A percentile compares a stretch with the other conserved stretches of the same genome.
Conservation (phyloP, 75 land plant species). For the Picea sitchensis region DNA sequence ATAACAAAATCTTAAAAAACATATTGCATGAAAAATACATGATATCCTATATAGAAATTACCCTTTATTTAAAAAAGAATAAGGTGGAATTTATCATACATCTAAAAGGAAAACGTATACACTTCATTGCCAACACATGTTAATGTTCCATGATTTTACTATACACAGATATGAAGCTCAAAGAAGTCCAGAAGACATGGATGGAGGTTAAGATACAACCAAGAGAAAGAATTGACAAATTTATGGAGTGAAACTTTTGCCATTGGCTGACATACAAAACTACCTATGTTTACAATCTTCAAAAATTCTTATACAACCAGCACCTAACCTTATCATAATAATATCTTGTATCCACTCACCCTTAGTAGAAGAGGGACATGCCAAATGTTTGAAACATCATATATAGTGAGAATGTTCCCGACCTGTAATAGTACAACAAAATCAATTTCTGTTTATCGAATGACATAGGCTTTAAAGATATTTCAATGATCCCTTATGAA, state of each 20-base stretch:
- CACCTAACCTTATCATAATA: background rate
- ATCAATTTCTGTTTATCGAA: background rate
- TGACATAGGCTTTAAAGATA: background rate
- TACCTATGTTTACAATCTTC: background rate
- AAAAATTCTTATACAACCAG: background rate
- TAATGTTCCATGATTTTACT: too few relatives aligned
- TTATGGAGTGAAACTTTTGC: too few relatives aligned
- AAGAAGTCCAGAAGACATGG: too few relatives aligned
- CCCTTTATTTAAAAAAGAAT: too few relatives aligned
- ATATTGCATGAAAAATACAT: conserved; percentile 2
- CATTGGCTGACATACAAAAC: too few relatives aligned
- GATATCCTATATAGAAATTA: background rate
- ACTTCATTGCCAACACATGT: background rate
- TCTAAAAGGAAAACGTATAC: background rate
- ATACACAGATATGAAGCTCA: too few relatives aligned
- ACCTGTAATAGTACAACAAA: conserved; percentile 33
- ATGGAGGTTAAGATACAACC: too few relatives aligned
- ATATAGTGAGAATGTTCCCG: conserved; percentile 62
- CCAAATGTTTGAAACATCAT: conserved; percentile 97
- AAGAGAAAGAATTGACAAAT: too few relatives aligned
- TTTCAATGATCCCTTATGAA: background rate
- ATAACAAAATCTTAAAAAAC: background rate
- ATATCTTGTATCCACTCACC: conserved; percentile 35
- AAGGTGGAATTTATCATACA: background rate
- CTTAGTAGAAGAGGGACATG: conserved; percentile 78